Evolutionary conservation across 1,139 yeast genomes (phyloP), one percentile per base, ranked within the genome.

Genomic region (Nakaseomyces delphensis): DNA sequence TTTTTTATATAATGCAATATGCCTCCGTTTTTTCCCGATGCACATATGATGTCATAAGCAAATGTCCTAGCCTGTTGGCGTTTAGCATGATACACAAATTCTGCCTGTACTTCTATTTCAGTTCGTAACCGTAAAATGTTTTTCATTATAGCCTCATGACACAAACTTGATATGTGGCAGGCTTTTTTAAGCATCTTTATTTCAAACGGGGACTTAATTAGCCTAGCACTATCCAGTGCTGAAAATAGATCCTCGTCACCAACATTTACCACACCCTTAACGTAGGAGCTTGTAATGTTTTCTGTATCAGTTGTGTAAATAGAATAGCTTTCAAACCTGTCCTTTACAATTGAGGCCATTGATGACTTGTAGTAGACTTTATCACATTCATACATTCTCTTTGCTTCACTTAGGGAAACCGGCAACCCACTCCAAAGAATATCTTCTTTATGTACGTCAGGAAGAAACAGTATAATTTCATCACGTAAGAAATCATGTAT

Each of bases 401-500:
- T 46, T 0, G 96, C 96, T 42, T 80, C 78, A n/a, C 70, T 54
- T 32, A 76, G 67, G 42, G 30, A 20, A 13, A 85, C 51, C 1
- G 98, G 97, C 64, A 82, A 60, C 0, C 98, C 98, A 45, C 93
- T 80, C 97, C 98, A 91, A 89, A 91, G 83, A 39, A 91, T 84
- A 59, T 85, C 96, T 38, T 91, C 97, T 41, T 74, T 66, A 59
- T 87, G 95, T 39, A 89, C 70, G 45, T 83, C 74, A 2, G 97
- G 96, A 42, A 91, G 69, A 57, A 83, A 89, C 38, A 89, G 67
- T 0, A 79, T 76, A 50, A 86, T 70, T 43, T 74, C 69, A 43
- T 82, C 86, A 15, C 63, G 52, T 3, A 55, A 55, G 21, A 79
- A 60, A 38, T 77, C 68, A 57, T 76, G 91, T 21, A 83, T 64